Conservation (phyloP, 2,329 filamentous ascomycete genomes). For the Penicillium sp. region DNA sequence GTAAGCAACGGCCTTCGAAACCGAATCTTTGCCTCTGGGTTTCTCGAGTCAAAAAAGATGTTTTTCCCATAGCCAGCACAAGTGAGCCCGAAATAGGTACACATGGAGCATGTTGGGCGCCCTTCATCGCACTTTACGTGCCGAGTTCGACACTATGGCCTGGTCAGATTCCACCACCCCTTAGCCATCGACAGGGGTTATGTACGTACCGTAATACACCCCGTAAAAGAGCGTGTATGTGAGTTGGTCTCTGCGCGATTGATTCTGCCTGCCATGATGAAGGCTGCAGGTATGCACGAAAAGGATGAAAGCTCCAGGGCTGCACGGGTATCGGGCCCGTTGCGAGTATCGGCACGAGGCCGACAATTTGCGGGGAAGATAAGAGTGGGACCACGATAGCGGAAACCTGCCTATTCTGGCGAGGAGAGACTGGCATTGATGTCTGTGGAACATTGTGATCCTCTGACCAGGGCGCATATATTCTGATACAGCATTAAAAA, state of each 20-base stretch:
- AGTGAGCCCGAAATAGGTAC: constrained; percentile 40
- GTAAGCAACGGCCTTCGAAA: constrained; percentile 55
- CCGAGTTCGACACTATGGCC: constrained; percentile 44
- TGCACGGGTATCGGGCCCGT: not conserved
- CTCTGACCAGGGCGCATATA: not conserved
- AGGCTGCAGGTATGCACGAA: constrained; percentile 9
- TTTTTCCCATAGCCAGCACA: constrained; percentile 51
- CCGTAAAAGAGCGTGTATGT: constrained; percentile 26
- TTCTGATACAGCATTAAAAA: not conserved
- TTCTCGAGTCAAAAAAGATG: constrained; percentile 45
- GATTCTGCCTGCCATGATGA: constrained; percentile 15
- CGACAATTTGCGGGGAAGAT: constrained; percentile 23
- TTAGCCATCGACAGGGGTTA: not conserved
- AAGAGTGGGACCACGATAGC: constrained; percentile 22
- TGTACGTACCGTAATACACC: constrained; percentile 23
- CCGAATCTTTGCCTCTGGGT: constrained; percentile 27
- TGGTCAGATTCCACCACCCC: not conserved
- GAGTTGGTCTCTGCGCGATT: constrained; percentile 10
- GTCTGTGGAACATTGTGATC: not conserved
- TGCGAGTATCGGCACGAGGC: not conserved
- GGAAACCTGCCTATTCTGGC: constrained; percentile 21
- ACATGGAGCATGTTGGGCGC: constrained; percentile 49
- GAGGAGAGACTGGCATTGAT: constrained; percentile 9
- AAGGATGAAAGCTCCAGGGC: not conserved
- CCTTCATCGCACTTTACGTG: constrained; percentile 56